Base-by-base conservation (phyloP, 768 basidiomycete genomes). In the Boletus sp. region DNA sequence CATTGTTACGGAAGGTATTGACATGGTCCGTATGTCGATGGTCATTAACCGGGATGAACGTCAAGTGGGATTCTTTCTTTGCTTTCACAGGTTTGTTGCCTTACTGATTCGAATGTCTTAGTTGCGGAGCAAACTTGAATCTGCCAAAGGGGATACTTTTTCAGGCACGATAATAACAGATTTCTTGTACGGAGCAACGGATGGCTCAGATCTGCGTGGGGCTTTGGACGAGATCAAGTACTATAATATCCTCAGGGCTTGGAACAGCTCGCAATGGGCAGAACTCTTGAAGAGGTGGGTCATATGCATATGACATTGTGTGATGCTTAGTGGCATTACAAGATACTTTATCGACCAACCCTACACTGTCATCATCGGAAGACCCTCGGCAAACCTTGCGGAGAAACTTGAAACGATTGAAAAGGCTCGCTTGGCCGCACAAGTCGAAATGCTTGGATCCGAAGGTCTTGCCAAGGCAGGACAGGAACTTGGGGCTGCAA, bases 1-100 rank as follows among this genome's bases (percentile, higher is more conserved):
- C 39, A 87, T 98, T 50, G 81, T 79, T 8, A 63, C 78, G 17
- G 83, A 87, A 50, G 93, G 90, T 4, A 77, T 98, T 46, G 92
- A 98, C 70, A 93, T 98, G 88, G 78, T 84, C 30, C 77, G 96
- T 10, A 97, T 99, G 87, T 70, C 72, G 15, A 87, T 90, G 83
- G 78, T 97, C 17, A 83, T 99, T 43, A 82, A 85, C 59, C 78
- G 93, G 47, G 93, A 97, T 62, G 88, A 92, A 72, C 85, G 94
- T 51, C 93, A 94, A 78, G 86, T 89, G 56, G 48, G 70, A 60
- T 15, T 15, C 27, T 25, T 30, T 32, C 2, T 34, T 5, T 17
- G 8, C 9, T 47, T 37, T 27, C 3, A 13, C 9, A 48, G 11
- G 29, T 34, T 46, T 13, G 23, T 42, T 10, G 33, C 27, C 38